Evolutionary conservation across 106 monocot genomes (phyloP), one percentile per base, ranked within the genome.

Genomic region (Apostasia ramifera): DNA sequence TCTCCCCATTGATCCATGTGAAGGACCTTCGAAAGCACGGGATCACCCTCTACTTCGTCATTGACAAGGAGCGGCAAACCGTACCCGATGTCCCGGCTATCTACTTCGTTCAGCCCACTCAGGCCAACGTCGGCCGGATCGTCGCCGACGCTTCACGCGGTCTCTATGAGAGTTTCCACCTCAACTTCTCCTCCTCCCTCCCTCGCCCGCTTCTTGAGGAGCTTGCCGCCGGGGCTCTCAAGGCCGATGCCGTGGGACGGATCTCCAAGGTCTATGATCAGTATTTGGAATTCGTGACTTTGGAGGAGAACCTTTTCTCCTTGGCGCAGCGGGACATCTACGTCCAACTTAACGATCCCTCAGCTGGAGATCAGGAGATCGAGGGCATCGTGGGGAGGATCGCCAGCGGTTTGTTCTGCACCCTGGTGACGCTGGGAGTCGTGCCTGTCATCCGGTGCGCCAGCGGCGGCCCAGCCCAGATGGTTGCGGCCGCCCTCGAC

Each of bases 181-280:
- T 97, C 56, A 97, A 97, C 77, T 89, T 97, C 77, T 92, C 95
- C 12, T 92, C 95, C 47, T 97, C 86, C 68, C 73, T 97, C 57
- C 95, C 95, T 12, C 74, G 92, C 1, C 75, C 86, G 38, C 84
- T 97, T 55, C 86, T 97, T 10, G 95, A 97, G 50, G 72, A 69
- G 48, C 89, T 97, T 41, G 95, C 92, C 14, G 39, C 71, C n/a
- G 63, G 78, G 15, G 26, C 75, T 47, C 78, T 92, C 43, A 60
- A 52, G 42, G 71, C 86, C 53, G 81, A 86, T 10, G 63, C 92
- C 41, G 79, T 78, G 37, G 68, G 63, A 38, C 75, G 86, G 47
- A 78, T 97, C 47, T 50, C 92, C 70, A 86, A 82, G 81, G 68
- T 97, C 62, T 82, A 75, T 52, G 95, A 97, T 47, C 92, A 97